Evolutionary conservation across 1,139 yeast genomes (phyloP), one percentile per base, ranked within the genome.

Genomic region (Candida tropicalis): DNA sequence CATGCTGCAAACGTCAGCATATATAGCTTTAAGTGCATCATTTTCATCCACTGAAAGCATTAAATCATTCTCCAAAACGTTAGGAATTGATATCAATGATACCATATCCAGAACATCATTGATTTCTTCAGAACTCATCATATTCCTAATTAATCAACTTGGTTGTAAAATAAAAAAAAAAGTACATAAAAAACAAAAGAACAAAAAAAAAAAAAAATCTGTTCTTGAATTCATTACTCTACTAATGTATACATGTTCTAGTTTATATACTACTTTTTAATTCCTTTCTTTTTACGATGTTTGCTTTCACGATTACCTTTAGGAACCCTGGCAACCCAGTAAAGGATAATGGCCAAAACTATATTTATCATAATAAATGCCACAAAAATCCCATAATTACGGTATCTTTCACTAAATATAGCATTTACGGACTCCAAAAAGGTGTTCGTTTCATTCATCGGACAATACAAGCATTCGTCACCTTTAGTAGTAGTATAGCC

Each of bases 311-410:
- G 45, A 10, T 41, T 46, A 46, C 63, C 66, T 83, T 68, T 71
- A 48, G 95, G 95, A 46, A 87, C 95, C 70, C 96, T 81, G 9
- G 82, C 81, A 40, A 84, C 63, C 84, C 87, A 87, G 66, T 86
- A 87, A 44, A 86, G 65, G 59, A 75, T 60, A 16, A 84, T 59
- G 9, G 86, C 77, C 23, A 69, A 69, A 26, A 62, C 45, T 32
- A 79, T 65, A 59, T 87, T 83, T 60, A 86, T 69, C 33, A 64
- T 63, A 50, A 81, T 79, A 57, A 62, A 66, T 3, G 60, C 57
- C 46, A 65, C 59, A 52, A 79, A 77, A 43, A 84, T 73, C 58
- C 93, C 93, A 51, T 73, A 73, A 59, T 85, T 79, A 73, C 91
- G 79, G 88, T 91, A 83, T 63, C 81, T 75, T 49, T 75, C 68